Conservation (phyloP, 2,329 filamentous ascomycete species). For the Cladorrhinum sp. region DNA sequence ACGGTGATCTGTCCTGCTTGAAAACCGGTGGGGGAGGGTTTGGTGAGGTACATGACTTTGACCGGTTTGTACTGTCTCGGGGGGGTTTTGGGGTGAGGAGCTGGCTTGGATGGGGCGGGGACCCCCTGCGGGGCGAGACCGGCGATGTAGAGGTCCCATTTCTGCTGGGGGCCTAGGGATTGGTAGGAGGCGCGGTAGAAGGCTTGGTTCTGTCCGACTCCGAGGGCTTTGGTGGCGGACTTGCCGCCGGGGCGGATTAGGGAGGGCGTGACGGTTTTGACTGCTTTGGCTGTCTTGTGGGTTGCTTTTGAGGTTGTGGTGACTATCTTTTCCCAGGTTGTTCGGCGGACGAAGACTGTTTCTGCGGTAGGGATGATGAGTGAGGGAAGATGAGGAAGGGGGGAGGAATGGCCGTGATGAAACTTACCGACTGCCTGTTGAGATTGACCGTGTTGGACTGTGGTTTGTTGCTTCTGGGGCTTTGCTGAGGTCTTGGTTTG, state of each 20-base stretch:
- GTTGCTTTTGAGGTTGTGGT: not conserved
- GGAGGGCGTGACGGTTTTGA: not conserved
- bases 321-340: conserved; percentile 1
- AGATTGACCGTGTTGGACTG: not conserved
- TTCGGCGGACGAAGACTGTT: not conserved
- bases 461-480: not conserved
- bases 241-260: not conserved
- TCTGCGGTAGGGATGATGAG: not conserved
- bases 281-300: not conserved
- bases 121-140: conserved; percentile 11
- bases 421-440: not conserved
- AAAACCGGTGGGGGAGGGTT: not conserved
- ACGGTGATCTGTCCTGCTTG: not conserved
- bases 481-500: not conserved
- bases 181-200: conserved; percentile 5
- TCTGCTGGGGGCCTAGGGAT: not conserved
- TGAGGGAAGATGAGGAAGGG: not conserved
- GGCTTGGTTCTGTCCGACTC: not conserved
- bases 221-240: not conserved
- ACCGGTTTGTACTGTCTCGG: conserved; percentile 5
- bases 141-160: conserved; percentile 14
- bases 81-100: not conserved
- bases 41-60: conserved; percentile 10
- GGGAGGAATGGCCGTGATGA: not conserved
- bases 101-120: not conserved